phyloP scores from a whole-genome alignment of 768 basidiomycete species.

The Favolaschia claudopus region DNA sequence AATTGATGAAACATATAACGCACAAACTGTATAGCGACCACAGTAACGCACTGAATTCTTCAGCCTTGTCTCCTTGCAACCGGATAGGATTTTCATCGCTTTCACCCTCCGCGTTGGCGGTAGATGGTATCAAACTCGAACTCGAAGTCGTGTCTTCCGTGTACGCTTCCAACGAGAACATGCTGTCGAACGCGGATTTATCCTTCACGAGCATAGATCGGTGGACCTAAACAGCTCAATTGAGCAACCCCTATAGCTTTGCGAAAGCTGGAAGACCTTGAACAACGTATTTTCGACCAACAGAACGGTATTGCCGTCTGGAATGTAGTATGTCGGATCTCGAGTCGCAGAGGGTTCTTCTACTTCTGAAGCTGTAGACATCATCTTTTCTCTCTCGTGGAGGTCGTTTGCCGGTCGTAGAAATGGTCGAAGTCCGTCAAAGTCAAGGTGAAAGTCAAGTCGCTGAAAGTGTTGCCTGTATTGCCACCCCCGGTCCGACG shows the following conservation, averaged over 20 bases:
- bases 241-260: no score
- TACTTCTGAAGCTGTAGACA: slow-evolving; percentile 1
- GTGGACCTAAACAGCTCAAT: slow-evolving; percentile 26
- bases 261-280: no score
- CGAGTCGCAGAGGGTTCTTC: slow-evolving; percentile 19
- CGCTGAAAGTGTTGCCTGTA: no score
- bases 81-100: slow-evolving; percentile 59
- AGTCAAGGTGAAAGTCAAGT: not conserved
- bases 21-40: slow-evolving; percentile 63
- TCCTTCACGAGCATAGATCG: slow-evolving; percentile 45
- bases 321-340: slow-evolving; percentile 48
- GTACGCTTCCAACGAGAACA: slow-evolving; percentile 52
- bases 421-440: not conserved
- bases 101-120: slow-evolving; percentile 48
- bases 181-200: slow-evolving; percentile 53
- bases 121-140: slow-evolving; percentile 33
- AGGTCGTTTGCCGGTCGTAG: not conserved
- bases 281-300: slow-evolving; percentile 54
- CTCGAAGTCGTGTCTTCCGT: slow-evolving; percentile 32
- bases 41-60: slow-evolving; percentile 58
- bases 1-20: slow-evolving; percentile 31
- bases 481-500: no score
- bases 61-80: slow-evolving; percentile 56
- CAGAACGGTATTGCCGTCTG: slow-evolving; percentile 51
- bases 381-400: slow-evolving; percentile 1